Evolutionary conservation across 2,329 filamentous ascomycete genomes (phyloP).

Genomic region (Beauveria asiatica): DNA sequence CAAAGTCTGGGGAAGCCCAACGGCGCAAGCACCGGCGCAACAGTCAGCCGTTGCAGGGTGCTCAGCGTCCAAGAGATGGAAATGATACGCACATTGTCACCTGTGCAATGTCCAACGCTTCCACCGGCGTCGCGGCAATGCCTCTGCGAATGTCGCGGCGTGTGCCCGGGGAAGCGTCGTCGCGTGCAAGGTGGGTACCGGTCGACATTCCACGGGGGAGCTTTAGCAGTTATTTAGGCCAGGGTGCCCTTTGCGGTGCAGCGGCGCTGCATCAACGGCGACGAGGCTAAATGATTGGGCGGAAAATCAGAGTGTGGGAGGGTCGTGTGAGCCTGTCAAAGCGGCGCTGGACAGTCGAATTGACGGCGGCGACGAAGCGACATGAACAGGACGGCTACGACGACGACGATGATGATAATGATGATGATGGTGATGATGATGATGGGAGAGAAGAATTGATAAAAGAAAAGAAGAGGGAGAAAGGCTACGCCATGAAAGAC

Average conservation of each 20-base stretch:
- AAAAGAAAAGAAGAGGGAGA: neutral
- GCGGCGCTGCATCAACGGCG: neutral
- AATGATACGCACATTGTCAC: neutral
- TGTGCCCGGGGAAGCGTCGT: conserved; percentile 9
- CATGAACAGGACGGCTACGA: neutral
- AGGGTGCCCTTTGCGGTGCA: neutral
- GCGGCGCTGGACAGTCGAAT: neutral
- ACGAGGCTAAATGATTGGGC: neutral
- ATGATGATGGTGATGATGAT: neutral
- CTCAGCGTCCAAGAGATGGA: too few relatives aligned
- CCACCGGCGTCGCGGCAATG: neutral
- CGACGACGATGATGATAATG: neutral
- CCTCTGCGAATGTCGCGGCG: neutral
- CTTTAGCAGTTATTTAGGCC: neutral
- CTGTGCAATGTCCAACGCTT: conserved; percentile 1
- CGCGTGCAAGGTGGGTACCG: conserved; percentile 10
- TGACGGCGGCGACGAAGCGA: neutral
- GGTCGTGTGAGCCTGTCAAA: neutral
- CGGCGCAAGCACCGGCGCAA: neutral
- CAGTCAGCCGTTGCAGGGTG: neutral
- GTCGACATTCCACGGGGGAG: neutral
- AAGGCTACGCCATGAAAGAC: neutral
- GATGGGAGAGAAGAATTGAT: neutral
- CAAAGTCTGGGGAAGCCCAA: neutral
- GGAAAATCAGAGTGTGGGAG: neutral